Evolutionary conservation across 805 yeast genomes (phyloP), one percentile per base, ranked within the genome.

Genomic region (Spencermartinsiella europaea): DNA sequence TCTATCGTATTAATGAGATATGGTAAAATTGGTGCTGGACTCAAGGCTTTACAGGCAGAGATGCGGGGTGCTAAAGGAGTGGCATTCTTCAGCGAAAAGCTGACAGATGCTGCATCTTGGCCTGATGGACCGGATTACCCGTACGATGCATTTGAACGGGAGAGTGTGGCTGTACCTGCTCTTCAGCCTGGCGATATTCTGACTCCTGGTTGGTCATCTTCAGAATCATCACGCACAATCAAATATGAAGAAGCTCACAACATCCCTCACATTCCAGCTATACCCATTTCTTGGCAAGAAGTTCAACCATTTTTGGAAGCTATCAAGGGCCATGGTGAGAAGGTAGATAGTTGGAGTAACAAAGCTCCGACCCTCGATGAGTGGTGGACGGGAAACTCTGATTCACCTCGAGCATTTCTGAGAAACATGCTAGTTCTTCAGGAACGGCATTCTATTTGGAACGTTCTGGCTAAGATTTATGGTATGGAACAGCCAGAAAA

Each of bases 401-500:
- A 38, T 14, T 31, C 50, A 12, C 60, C 60, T 0, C 55, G 57
- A 21, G 61, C 51, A 10, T 58, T 59, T 28, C 40, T 77, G 34
- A 55, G 55, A 5, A 71, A 71, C 59, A 70, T 57, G 3, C 75
- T 79, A 5, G 68, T 70, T 66, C 70, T 47, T 62, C 80, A 58
- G 67, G 51, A 55, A 2, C 49, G 75, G 3, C 95, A 91, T 52
- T 76, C 78, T 16, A 69, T 84, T 2, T 81, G 93, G 86, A 86
- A 89, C 59, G 79, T 90, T 1, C 61, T 87, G 21, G 95, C 91
- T 1, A 76, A 81, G 38, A 78, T 90, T 19, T 73, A 75, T 28
- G 97, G 97, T 10, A 68, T 81, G 40, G 97, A 91, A 60, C 95
- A 87, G 65, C 68, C 71, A 17, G 86, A 79, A 17, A 75, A 78